Percentiles rank a stretch among this genome's conserved stretches.
These are phyloP conservation scores for Trametes meyenii DNA, from an alignment of 768 basidiomycete species.

Conservation along the genomic window DNA sequence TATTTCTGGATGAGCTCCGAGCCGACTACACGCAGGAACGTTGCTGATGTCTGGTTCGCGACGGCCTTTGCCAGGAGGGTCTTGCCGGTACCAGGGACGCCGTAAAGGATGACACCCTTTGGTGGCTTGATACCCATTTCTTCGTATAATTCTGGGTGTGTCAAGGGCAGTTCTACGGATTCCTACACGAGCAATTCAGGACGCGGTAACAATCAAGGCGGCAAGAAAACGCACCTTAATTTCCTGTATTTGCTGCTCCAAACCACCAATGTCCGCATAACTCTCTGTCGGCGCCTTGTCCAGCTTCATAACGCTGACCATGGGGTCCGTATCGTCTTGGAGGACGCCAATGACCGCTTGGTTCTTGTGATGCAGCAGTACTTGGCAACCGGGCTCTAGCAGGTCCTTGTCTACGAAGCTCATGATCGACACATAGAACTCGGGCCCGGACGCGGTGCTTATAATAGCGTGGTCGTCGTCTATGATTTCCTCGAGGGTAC, in stretches of 20 bases:
- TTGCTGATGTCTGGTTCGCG: slow-evolving; percentile 97
- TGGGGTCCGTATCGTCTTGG: slow-evolving; percentile 92
- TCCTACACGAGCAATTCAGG: slow-evolving; percentile 55
- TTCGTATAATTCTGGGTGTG: slow-evolving; percentile 97
- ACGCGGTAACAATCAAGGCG: not conserved
- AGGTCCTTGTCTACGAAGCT: slow-evolving; percentile 98
- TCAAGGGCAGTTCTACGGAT: slow-evolving; percentile 96
- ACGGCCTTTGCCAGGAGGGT: slow-evolving; percentile 97
- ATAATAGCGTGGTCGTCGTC: slow-evolving; percentile 99
- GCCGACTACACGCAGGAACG: slow-evolving; percentile 95
- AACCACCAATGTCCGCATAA: slow-evolving; percentile 97
- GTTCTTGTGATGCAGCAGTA: slow-evolving; percentile 94
- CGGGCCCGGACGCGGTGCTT: slow-evolving; percentile 90
- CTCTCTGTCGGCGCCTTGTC: slow-evolving; percentile 99
- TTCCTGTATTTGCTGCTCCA: slow-evolving; percentile 97
- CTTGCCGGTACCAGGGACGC: slow-evolving; percentile 98
- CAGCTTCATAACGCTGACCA: slow-evolving; percentile 98
- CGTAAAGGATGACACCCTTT: slow-evolving; percentile 98
- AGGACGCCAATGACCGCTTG: slow-evolving; percentile 94
- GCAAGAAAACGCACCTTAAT: slow-evolving; percentile 71
- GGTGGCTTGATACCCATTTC: slow-evolving; percentile 99
- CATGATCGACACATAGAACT: slow-evolving; percentile 97
- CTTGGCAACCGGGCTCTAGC: slow-evolving; percentile 94
- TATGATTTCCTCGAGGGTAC: slow-evolving; percentile 96
- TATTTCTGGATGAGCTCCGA: slow-evolving; percentile 99